Conservation (phyloP, 176 grass and related monocot species). For the Secale cereale region DNA sequence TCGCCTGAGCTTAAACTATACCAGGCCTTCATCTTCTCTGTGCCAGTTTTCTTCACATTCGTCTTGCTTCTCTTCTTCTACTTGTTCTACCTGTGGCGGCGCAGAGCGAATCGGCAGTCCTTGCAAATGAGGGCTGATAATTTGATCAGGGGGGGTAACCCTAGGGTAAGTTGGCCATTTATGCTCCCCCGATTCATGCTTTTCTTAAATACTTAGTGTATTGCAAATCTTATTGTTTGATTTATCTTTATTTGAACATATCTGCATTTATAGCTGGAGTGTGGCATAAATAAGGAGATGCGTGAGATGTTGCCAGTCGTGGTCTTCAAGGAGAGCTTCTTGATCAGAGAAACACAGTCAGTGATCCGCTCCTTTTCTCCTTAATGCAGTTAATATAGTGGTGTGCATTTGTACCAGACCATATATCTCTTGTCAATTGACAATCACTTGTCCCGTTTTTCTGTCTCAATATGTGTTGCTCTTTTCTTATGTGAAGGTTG, state of each 20-base stretch:
- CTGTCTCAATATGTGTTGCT: neutral
- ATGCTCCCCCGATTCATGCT: neutral
- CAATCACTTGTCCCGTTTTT: neutral
- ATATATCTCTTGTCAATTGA: neutral
- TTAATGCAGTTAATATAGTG: slow-evolving; percentile 6
- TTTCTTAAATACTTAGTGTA: neutral
- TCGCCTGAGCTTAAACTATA: slow-evolving; percentile 89
- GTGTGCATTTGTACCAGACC: neutral
- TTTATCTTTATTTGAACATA: slow-evolving; percentile 16
- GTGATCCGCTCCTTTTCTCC: slow-evolving; percentile 31
- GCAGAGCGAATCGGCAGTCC: slow-evolving; percentile 85
- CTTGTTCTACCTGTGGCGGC: slow-evolving; percentile 73
- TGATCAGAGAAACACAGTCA: slow-evolving; percentile 95
- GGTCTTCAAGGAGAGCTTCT: slow-evolving; percentile 92
- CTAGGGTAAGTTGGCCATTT: slow-evolving; percentile 47
- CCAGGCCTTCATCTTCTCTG: slow-evolving; percentile 90
- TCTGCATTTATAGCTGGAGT: slow-evolving; percentile 53
- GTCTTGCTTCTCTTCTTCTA: slow-evolving; percentile 85
- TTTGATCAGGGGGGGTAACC: slow-evolving; percentile 59
- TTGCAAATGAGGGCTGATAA: slow-evolving; percentile 62
- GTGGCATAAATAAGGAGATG: slow-evolving; percentile 80
- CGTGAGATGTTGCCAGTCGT: slow-evolving; percentile 91
- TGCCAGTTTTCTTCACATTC: slow-evolving; percentile 90
- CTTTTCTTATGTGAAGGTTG: neutral
- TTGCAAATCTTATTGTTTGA: slow-evolving; percentile 9